Evolutionary conservation across 2,329 filamentous ascomycete species (phyloP).

Genomic region (Pseudogymnoascus sp.): DNA sequence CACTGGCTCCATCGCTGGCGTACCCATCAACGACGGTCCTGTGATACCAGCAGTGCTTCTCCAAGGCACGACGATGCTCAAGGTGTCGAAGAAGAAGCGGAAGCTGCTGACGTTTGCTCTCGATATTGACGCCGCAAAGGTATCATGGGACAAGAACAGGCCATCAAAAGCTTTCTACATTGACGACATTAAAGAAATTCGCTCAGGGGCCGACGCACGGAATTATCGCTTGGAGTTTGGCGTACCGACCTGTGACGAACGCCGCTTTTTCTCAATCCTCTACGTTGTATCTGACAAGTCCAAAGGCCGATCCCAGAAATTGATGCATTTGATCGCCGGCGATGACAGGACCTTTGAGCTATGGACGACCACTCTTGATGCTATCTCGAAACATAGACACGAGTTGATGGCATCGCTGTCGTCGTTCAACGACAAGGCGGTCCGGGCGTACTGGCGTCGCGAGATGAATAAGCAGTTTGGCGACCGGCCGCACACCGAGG

Average conservation of each 20-base stretch:
- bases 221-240: constrained; percentile 84
- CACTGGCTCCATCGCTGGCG: constrained; percentile 40
- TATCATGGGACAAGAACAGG: constrained; percentile 76
- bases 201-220: constrained; percentile 72
- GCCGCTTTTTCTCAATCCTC: constrained; percentile 81
- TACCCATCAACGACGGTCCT: constrained; percentile 49
- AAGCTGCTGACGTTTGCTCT: constrained; percentile 67
- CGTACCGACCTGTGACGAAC: constrained; percentile 58
- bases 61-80: constrained; percentile 69
- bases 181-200: constrained; percentile 89
- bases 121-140: constrained; percentile 75
- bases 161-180: constrained; percentile 84
- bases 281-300: constrained; percentile 73
- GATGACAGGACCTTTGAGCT: constrained; percentile 63
- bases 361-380: constrained; percentile 79
- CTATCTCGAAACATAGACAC: constrained; percentile 77
- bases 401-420: constrained; percentile 86
- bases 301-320: constrained; percentile 64
- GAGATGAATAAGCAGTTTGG: constrained; percentile 68
- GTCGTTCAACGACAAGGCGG: constrained; percentile 73
- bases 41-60: constrained; percentile 71
- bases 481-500: constrained; percentile 42
- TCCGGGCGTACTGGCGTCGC: constrained; percentile 76
- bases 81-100: constrained; percentile 77
- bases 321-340: constrained; percentile 79